These are phyloP conservation scores for Tubosaeta sp. DNA, from an alignment of 768 basidiomycete species.

Conservation along the genomic window DNA sequence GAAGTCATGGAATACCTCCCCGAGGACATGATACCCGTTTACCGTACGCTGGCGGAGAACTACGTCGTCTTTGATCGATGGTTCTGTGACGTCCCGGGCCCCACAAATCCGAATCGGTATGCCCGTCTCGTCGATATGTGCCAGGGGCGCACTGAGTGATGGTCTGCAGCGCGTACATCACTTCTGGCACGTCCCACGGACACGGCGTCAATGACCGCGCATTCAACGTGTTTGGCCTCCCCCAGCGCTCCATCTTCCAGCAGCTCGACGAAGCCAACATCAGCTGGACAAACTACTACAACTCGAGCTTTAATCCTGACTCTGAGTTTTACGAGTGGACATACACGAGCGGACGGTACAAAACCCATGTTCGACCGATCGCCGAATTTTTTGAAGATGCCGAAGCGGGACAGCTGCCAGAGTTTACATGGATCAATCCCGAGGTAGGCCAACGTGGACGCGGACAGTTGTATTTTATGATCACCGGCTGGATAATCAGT, in stretches of 20 bases:
- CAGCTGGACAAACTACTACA: constrained; percentile 25
- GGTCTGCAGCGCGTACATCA: constrained; percentile 20
- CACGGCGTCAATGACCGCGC: constrained; percentile 17
- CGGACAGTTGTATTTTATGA: background rate
- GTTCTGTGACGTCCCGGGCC: constrained; percentile 25
- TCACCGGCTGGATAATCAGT: constrained; percentile 5
- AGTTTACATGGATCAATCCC: constrained; percentile 25
- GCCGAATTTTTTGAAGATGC: constrained; percentile 18
- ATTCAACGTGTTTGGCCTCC: constrained; percentile 18
- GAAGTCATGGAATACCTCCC: constrained; percentile 20
- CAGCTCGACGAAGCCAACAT: constrained; percentile 24
- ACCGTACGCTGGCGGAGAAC: constrained; percentile 22
- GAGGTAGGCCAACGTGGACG: constrained; percentile 10
- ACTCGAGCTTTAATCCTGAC: constrained; percentile 26
- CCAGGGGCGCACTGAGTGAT: background rate
- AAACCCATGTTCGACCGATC: constrained; percentile 17
- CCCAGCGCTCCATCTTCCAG: constrained; percentile 26
- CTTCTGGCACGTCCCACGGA: constrained; percentile 24
- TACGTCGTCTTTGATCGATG: constrained; percentile 21
- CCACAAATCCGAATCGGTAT: constrained; percentile 26
- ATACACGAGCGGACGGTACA: constrained; percentile 8
- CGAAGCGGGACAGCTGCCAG: constrained; percentile 20
- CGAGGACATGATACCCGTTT: constrained; percentile 23
- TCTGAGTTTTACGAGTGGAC: constrained; percentile 24
- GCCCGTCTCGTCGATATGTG: background rate